phyloP scores from a whole-genome alignment of 331 rosid species.

The Quercus lobata region DNA sequence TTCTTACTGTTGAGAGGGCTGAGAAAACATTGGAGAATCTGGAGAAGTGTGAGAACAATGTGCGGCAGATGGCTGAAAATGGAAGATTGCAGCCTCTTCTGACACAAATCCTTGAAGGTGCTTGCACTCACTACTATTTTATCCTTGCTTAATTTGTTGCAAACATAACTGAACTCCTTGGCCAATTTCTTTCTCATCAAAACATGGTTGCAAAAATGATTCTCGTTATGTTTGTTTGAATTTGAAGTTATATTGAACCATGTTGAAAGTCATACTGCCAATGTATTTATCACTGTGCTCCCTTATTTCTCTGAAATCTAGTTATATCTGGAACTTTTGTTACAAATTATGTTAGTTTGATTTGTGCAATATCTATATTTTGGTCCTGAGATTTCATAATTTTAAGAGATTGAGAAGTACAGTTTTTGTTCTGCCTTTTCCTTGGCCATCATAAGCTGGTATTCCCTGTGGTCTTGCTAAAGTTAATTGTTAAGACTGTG shows the following conservation, averaged over 20 bases:
- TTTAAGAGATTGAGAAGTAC: not conserved
- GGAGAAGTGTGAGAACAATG: conserved; percentile 79
- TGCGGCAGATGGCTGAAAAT: conserved; percentile 90
- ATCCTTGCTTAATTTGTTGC: conserved; percentile 1
- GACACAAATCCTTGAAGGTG: conserved; percentile 87
- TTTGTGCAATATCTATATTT: not conserved
- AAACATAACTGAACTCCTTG: not conserved
- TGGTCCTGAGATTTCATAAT: not conserved
- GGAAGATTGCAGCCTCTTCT: conserved; percentile 90
- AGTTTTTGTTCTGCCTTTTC: not conserved
- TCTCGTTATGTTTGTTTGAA: not conserved
- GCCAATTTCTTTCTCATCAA: not conserved
- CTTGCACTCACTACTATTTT: conserved; percentile 9
- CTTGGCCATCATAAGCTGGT: not conserved
- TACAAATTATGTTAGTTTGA: not conserved
- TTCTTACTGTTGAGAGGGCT: conserved; percentile 71
- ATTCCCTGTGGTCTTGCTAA: not conserved
- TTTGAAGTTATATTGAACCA: not conserved
- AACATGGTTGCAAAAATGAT: not conserved
- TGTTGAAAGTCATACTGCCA: not conserved
- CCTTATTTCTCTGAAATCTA: not conserved
- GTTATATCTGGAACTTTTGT: not conserved
- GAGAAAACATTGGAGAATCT: conserved; percentile 77
- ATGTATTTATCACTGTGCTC: not conserved
- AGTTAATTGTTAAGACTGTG: not conserved